Percentiles rank a stretch among this genome's conserved stretches.
phyloP scores from a whole-genome alignment of 768 basidiomycete species.

The Suillus bovinus region DNA sequence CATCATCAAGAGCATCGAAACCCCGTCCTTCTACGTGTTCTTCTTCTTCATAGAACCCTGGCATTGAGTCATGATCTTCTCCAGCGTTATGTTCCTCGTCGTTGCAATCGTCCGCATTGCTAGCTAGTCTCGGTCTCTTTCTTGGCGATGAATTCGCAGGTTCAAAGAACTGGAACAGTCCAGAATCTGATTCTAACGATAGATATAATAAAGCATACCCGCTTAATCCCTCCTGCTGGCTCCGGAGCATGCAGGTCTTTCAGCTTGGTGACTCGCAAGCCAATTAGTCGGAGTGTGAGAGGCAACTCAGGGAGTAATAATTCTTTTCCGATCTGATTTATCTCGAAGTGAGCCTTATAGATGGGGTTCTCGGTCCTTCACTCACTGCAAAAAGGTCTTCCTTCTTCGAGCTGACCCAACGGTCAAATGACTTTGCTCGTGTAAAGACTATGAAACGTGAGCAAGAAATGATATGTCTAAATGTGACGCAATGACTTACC shows the following conservation, averaged over 20 bases:
- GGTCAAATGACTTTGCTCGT: constrained; percentile 76
- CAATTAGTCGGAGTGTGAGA: constrained; percentile 79
- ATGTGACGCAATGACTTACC: constrained; percentile 37
- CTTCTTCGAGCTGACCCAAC: constrained; percentile 72
- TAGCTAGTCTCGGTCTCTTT: constrained; percentile 42
- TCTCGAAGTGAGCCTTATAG: neutral
- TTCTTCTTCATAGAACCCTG: constrained; percentile 54
- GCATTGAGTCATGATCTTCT: constrained; percentile 42
- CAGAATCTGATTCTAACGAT: neutral
- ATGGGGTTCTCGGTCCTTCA: constrained; percentile 12
- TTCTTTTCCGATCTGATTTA: constrained; percentile 70
- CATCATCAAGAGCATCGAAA: constrained; percentile 12
- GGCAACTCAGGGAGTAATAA: constrained; percentile 81
- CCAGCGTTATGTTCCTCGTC: constrained; percentile 26
- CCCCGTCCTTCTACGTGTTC: constrained; percentile 23
- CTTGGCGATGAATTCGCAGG: constrained; percentile 33
- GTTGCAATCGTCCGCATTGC: constrained; percentile 16
- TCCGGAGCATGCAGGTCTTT: constrained; percentile 67
- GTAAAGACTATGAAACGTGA: constrained; percentile 58
- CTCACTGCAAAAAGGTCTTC: constrained; percentile 77
- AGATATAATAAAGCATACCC: constrained; percentile 45
- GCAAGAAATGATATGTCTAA: neutral
- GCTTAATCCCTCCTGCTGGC: constrained; percentile 62
- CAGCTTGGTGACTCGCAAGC: constrained; percentile 84
- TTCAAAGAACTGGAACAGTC: constrained; percentile 56